A percentile compares a stretch with the other conserved stretches of the same genome.
Evolutionary conservation across 139 green algal genomes (phyloP).

Genomic region (Auxenochlorella pyrenoidosa): DNA sequence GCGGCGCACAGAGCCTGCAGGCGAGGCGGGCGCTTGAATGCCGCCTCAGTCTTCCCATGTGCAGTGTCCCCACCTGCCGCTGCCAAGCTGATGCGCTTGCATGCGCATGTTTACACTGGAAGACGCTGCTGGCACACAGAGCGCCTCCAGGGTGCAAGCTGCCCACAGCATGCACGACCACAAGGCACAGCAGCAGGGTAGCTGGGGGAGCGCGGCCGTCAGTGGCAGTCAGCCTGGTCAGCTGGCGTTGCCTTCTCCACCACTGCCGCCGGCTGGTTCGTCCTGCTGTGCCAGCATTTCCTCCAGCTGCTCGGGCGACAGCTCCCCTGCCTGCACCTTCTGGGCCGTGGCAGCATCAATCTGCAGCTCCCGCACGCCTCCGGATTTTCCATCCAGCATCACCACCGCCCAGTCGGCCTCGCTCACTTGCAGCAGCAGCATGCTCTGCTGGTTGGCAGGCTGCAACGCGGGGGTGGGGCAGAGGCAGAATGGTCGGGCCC

Average conservation of each 20-base stretch:
- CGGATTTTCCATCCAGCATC: not conserved
- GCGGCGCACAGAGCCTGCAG: not conserved
- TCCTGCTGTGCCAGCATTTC: not conserved
- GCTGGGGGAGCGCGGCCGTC: too few relatives aligned
- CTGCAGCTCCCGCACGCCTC: not conserved
- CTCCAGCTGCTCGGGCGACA: not conserved
- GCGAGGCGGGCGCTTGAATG: not conserved
- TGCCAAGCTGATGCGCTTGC: too few relatives aligned
- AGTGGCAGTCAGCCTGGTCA: too few relatives aligned
- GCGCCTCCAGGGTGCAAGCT: too few relatives aligned
- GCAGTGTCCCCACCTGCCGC: too few relatives aligned
- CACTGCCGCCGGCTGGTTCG: not conserved
- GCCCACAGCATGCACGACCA: too few relatives aligned
- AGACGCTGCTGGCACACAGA: too few relatives aligned
- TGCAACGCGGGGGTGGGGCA: not conserved
- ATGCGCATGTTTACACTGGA: too few relatives aligned
- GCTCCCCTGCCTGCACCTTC: not conserved
- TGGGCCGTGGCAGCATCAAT: not conserved
- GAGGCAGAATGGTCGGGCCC: too few relatives aligned
- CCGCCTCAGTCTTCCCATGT: too few relatives aligned
- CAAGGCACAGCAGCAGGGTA: too few relatives aligned
- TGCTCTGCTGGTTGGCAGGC: not conserved
- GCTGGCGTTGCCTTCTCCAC: not conserved
- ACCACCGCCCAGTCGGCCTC: slow-evolving; percentile 11
- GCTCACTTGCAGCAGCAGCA: slow-evolving; percentile 4